phyloP scores from a whole-genome alignment of 139 green algal species.

The Eudorina sp. region DNA sequence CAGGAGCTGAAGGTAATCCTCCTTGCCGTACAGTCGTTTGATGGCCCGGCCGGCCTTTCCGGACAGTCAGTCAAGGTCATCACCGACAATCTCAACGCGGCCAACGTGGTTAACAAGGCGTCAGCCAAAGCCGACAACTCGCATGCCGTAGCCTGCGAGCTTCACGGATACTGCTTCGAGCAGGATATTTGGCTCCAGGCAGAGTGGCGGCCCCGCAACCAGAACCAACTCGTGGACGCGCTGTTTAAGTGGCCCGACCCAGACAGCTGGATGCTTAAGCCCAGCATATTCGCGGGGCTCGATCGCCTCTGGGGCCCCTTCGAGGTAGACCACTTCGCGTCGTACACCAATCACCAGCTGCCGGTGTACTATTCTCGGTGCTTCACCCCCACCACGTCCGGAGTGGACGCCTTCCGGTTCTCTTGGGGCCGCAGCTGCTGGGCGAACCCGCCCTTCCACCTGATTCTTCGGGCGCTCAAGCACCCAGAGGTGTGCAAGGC shows the following conservation, averaged over 20 bases:
- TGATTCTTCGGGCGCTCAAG: not conserved
- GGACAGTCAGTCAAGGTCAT: not conserved
- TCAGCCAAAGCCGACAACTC: not conserved
- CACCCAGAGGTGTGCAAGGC: no score
- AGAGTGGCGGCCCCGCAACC: conserved; percentile 14
- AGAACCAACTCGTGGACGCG: not conserved
- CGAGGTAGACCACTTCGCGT: conserved; percentile 21
- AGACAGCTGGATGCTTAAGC: not conserved
- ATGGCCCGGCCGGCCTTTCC: not conserved
- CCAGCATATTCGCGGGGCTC: not conserved
- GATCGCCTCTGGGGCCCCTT: not conserved
- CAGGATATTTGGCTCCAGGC: not conserved
- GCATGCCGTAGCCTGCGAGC: not conserved
- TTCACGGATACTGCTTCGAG: not conserved
- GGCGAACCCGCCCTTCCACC: conserved; percentile 3
- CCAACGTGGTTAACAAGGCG: conserved; percentile 15
- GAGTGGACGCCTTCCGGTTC: conserved; percentile 24
- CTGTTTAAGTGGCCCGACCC: not conserved
- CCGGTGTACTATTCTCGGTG: conserved; percentile 21
- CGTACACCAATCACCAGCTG: not conserved
- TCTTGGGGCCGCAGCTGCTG: not conserved
- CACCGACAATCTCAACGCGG: conserved; percentile 11
- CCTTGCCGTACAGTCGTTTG: not conserved
- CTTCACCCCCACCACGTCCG: not conserved
- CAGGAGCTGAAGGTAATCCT: conserved; percentile 1